Base-by-base conservation (phyloP, 2,329 filamentous ascomycete genomes). In the Leptographium lundbergii region DNA sequence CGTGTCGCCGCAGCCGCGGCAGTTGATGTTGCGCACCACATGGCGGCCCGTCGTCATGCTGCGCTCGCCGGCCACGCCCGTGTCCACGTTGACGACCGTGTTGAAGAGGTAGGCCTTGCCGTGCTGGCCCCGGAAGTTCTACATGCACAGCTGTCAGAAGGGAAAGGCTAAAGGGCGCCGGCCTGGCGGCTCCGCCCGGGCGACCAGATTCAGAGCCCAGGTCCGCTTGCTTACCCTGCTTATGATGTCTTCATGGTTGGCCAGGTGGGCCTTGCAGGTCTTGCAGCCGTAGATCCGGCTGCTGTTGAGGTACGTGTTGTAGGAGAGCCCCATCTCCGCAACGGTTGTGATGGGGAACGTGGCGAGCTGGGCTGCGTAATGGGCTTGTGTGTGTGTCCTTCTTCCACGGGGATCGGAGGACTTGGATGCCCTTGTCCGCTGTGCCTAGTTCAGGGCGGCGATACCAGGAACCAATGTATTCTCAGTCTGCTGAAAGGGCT, bases 91-190 rank as follows among this genome's bases (percentile, higher is more conserved):
- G 72, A 99, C 94, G 59, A 99, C 94, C 63, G 73, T 84, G 74
- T 92, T 88, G 80, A 99, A 97, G 65, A 99, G 86, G 74, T 91
- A 99, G 59, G 94, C 94, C 76, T 97, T 97, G 70, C 94, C 94
- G 73, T 97, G 92, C 72, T 97, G 92, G 68, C 94, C 94, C 63
- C 94, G 90, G 77, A 99, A 99, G 76, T 95, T 96, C 91, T 97
- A 71, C 25, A 24, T 14, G 47, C 47, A 48, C 17, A 4, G 2
- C 17, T 4, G 47, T 50, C 9, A 50, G 22, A 11, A 25, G 11
- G 24, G 32, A 34, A 34, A 34, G 6, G 32, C 32, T 9, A 2
- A 34, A 34, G 32, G 32, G n/a, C n/a, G n/a, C n/a, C n/a, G n/a
- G n/a, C n/a, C n/a, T n/a, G n/a, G n/a, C n/a, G n/a, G n/a, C n/a